Conservation (phyloP, 176 grass and related monocot species). For the Carex littledalei region DNA sequence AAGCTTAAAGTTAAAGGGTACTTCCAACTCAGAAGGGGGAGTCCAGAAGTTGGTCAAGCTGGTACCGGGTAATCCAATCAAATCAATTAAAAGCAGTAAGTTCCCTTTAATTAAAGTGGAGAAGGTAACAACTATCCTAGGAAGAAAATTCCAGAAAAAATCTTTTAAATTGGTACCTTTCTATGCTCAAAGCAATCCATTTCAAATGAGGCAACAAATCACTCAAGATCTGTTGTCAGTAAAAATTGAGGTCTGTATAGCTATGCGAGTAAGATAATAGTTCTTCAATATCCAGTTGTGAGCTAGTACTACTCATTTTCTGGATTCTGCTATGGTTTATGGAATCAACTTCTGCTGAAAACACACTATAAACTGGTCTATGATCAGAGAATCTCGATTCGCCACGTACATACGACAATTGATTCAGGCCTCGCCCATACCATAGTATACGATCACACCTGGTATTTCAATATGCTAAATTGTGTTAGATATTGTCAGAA, state of each 20-base stretch:
- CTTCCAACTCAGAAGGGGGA: not conserved
- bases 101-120: not conserved
- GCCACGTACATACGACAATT: slow-evolving; percentile 85
- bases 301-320: slow-evolving; percentile 72
- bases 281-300: slow-evolving; percentile 77
- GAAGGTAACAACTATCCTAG: not conserved
- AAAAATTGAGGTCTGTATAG: slow-evolving; percentile 88
- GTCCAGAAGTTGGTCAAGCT: not conserved
- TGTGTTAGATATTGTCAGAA: not conserved
- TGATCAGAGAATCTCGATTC: slow-evolving; percentile 94
- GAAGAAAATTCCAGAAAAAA: not conserved
- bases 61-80: not conserved
- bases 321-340: slow-evolving; percentile 92
- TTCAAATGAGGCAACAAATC: not conserved
- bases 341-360: slow-evolving; percentile 82
- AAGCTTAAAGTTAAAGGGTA: not conserved
- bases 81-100: not conserved
- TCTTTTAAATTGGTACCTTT: not conserved
- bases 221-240: slow-evolving; percentile 33
- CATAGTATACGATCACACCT: slow-evolving; percentile 98
- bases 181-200: not conserved
- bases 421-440: slow-evolving; percentile 79
- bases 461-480: not conserved
- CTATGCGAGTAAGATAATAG: slow-evolving; percentile 75
- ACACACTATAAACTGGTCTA: slow-evolving; percentile 81